Evolutionary conservation across 192 early-diverging fungal genomes (phyloP).

Genomic region (Gonapodya sp.): DNA sequence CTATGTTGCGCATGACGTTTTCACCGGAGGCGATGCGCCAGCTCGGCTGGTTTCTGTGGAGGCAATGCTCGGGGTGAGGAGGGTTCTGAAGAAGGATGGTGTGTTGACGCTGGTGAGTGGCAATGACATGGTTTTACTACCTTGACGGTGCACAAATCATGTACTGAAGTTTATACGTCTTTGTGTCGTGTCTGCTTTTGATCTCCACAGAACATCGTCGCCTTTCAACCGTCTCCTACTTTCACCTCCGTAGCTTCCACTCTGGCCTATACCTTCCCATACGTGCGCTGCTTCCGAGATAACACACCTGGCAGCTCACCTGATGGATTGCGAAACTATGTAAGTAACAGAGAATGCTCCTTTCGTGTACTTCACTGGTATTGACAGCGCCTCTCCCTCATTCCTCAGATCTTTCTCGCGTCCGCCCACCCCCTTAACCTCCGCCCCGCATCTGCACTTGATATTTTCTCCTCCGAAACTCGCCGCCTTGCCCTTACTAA

Average conservation of each 20-base stretch:
- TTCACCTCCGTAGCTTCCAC: neutral
- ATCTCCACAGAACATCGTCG: neutral
- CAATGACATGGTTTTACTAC: no score
- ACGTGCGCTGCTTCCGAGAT: neutral
- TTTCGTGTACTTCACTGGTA: no score
- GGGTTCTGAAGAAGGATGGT: slow-evolving; percentile 64
- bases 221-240: neutral
- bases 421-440: neutral
- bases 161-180: no score
- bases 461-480: neutral
- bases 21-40: slow-evolving; percentile 78
- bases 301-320: neutral
- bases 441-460: neutral
- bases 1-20: slow-evolving; percentile 87
- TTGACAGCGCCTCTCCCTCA: neutral
- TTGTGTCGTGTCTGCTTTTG: no score
- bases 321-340: neutral
- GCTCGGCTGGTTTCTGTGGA: slow-evolving; percentile 62
- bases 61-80: slow-evolving; percentile 47
- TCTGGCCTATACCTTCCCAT: neutral
- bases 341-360: no score
- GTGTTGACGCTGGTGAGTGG: slow-evolving; percentile 60
- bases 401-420: neutral
- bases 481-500: neutral
- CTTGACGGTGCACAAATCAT: no score